These are phyloP conservation scores for Mortierella sp. DNA, from an alignment of 371 early-diverging fungal genomes.

Conservation along the genomic window DNA sequence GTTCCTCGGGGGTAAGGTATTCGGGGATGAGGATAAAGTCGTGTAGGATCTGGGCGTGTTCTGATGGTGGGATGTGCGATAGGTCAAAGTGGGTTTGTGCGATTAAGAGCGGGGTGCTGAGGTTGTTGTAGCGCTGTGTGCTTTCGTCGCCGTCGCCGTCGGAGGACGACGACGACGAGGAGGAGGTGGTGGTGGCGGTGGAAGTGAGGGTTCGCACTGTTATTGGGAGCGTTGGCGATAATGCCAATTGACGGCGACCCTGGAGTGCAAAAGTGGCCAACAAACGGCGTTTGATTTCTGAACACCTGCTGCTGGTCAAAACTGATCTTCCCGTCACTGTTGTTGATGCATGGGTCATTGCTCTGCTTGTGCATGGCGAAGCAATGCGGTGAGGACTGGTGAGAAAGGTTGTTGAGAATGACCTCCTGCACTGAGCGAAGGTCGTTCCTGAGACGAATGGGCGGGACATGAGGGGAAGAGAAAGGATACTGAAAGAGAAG, in stretches of 20 bases:
- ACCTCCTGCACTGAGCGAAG: not conserved
- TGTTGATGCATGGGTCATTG: not conserved
- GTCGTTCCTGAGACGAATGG: not conserved
- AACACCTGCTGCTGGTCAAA: not conserved
- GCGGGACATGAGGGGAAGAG: not conserved
- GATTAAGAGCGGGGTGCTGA: slow-evolving; percentile 17
- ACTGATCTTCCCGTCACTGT: not conserved
- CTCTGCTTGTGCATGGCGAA: not conserved
- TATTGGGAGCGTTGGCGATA: not conserved
- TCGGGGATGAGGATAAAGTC: slow-evolving; percentile 63
- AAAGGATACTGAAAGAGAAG: not conserved
- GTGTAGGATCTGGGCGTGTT: slow-evolving; percentile 34
- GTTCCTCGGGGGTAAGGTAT: slow-evolving; percentile 61
- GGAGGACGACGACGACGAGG: not conserved
- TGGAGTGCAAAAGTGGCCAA: not conserved
- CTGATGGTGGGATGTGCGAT: slow-evolving; percentile 19
- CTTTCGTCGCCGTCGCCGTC: not conserved
- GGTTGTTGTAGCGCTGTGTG: slow-evolving; percentile 2
- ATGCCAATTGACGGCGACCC: not conserved
- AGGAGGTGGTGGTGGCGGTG: not conserved
- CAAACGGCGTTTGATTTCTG: not conserved
- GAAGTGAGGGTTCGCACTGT: too few relatives aligned
- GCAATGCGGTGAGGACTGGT: not conserved
- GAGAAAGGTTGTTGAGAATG: not conserved
- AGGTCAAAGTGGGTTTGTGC: slow-evolving; percentile 40